These are phyloP conservation scores for Talaromyces piceae DNA, from an alignment of 2,329 filamentous ascomycete genomes.

Conservation along the genomic window DNA sequence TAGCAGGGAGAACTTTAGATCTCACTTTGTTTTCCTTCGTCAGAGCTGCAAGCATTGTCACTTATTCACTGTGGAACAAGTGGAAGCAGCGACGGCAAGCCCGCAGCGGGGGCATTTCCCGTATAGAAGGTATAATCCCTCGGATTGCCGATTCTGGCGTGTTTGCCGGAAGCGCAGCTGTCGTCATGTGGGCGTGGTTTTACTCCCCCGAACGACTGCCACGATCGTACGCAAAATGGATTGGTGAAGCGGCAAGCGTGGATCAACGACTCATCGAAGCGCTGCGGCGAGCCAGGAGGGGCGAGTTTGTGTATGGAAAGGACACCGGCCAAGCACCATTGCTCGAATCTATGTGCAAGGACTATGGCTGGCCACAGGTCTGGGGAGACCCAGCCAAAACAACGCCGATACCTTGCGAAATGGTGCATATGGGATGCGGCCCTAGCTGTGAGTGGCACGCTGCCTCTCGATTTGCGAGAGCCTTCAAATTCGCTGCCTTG, in stretches of 20 bases:
- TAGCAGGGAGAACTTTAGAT: slow-evolving; percentile 70
- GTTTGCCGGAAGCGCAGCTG: slow-evolving; percentile 63
- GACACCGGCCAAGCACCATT: slow-evolving; percentile 64
- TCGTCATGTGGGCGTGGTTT: slow-evolving; percentile 88
- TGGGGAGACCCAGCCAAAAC: slow-evolving; percentile 66
- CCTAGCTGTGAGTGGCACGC: slow-evolving; percentile 66
- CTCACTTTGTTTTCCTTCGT: slow-evolving; percentile 71
- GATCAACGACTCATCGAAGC: slow-evolving; percentile 68
- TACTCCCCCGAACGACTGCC: slow-evolving; percentile 67
- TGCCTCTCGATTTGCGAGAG: slow-evolving; percentile 56
- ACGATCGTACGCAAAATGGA: slow-evolving; percentile 71
- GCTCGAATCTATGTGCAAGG: slow-evolving; percentile 63
- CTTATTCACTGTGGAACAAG: slow-evolving; percentile 58
- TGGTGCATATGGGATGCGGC: slow-evolving; percentile 74
- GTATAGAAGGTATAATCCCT: slow-evolving; percentile 35
- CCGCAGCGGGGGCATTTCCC: slow-evolving; percentile 20
- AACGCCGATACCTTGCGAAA: slow-evolving; percentile 69
- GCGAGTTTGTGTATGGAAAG: slow-evolving; percentile 62
- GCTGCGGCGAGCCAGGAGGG: slow-evolving; percentile 58
- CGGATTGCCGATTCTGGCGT: slow-evolving; percentile 57
- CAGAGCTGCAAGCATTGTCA: slow-evolving; percentile 63
- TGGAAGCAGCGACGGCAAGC: slow-evolving; percentile 30
- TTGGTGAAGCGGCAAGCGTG: slow-evolving; percentile 66
- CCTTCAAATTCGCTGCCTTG: slow-evolving; percentile 66
- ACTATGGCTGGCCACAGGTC: slow-evolving; percentile 59